phyloP scores from a whole-genome alignment of 106 monocot species.

The Narthecium ossifragum region DNA sequence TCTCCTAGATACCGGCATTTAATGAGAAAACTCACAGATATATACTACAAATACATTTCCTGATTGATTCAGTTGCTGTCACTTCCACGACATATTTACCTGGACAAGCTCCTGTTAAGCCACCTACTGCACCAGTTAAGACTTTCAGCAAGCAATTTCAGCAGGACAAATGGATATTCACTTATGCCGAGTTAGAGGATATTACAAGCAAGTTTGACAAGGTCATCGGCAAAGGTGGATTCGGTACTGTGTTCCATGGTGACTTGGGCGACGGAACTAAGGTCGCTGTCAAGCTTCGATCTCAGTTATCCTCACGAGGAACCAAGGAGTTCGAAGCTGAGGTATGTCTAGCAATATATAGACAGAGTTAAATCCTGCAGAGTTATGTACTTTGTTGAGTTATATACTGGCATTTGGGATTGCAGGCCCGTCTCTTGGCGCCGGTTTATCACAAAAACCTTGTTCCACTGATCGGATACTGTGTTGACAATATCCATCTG shows the following conservation, averaged over 20 bases:
- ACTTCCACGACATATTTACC: neutral
- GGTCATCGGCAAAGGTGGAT: neutral
- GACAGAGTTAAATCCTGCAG: no score
- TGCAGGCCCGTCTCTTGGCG: conserved; percentile 19
- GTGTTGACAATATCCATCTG: conserved; percentile 7
- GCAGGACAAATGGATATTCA: neutral
- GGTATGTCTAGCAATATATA: no score
- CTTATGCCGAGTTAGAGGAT: neutral
- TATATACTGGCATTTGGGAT: neutral
- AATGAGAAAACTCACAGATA: neutral
- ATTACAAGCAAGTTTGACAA: neutral
- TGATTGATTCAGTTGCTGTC: no score
- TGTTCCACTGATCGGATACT: conserved; percentile 36
- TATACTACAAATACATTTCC: neutral
- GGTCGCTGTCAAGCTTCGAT: neutral
- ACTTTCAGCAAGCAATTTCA: neutral
- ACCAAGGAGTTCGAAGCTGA: neutral
- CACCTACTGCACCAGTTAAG: neutral
- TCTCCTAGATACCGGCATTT: no score
- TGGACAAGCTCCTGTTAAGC: neutral
- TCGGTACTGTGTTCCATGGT: neutral
- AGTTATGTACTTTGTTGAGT: no score
- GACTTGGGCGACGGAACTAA: neutral
- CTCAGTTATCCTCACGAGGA: neutral
- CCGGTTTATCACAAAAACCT: conserved; percentile 30